Evolutionary conservation across 139 green algal species (phyloP).

Genomic region (Nannochloris sp.): DNA sequence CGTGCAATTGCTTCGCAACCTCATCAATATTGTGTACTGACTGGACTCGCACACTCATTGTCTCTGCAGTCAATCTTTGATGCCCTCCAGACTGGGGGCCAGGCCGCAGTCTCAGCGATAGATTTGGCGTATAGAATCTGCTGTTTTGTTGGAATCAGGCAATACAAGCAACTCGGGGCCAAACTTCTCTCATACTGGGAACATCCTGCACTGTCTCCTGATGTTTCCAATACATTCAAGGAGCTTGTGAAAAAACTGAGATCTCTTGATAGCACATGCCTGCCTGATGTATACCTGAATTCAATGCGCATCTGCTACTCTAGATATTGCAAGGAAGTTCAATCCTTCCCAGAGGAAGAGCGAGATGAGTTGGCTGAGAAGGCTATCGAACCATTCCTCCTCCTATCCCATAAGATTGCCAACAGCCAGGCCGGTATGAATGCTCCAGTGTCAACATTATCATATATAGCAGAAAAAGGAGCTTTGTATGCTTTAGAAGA

Average conservation of each 20-base stretch:
- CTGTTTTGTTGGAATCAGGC: slow-evolving; percentile 5
- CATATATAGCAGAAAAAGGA: slow-evolving; percentile 16
- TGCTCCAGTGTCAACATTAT: slow-evolving; percentile 8
- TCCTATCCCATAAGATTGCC: slow-evolving; percentile 15
- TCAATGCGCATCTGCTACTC: slow-evolving; percentile 19
- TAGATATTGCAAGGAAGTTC: not conserved
- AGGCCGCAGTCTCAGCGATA: not conserved
- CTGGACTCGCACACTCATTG: not conserved
- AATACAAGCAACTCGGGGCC: slow-evolving; percentile 19
- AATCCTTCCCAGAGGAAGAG: not conserved
- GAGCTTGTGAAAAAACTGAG: slow-evolving; percentile 17
- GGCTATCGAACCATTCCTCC: slow-evolving; percentile 12
- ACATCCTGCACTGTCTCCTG: not conserved
- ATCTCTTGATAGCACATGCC: slow-evolving; percentile 8
- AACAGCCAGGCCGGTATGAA: slow-evolving; percentile 18
- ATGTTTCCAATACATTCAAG: not conserved
- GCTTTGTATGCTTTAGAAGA: slow-evolving; percentile 11
- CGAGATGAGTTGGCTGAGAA: not conserved
- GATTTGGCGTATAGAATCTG: slow-evolving; percentile 11
- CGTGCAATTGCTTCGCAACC: not conserved
- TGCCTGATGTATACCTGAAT: slow-evolving; percentile 27
- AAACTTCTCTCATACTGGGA: slow-evolving; percentile 36
- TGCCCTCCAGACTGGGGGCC: not conserved
- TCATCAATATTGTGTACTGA: not conserved
- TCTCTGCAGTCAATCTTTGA: not conserved